Evolutionary conservation across 2,329 filamentous ascomycete species (phyloP).

Genomic region (Cryoendolithus antarcticus): DNA sequence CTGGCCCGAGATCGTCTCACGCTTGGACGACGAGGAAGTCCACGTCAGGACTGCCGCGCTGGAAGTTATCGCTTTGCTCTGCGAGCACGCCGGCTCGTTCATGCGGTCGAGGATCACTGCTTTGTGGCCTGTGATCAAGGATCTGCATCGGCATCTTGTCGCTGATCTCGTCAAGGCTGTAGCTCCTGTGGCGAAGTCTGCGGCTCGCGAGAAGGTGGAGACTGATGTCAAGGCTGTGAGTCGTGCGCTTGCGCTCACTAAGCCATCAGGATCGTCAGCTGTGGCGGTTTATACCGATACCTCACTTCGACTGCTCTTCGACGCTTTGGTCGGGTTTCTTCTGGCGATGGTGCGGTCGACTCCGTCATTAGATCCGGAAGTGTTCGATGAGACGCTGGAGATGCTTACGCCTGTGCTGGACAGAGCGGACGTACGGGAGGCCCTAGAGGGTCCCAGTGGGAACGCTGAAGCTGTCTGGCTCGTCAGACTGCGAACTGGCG

Average conservation of each 20-base stretch:
- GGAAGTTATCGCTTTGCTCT: conserved; percentile 55
- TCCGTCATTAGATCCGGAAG: conserved; percentile 45
- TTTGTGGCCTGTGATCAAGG: conserved; percentile 46
- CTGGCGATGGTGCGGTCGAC: too few species aligned
- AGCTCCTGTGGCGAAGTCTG: too few species aligned
- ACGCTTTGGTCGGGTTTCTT: neutral
- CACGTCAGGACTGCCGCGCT: conserved; percentile 61
- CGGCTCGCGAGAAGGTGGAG: too few species aligned
- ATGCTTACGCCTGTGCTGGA: conserved; percentile 37
- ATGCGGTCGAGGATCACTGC: conserved; percentile 61
- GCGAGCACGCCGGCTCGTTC: conserved; percentile 65
- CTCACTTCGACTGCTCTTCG: conserved; percentile 22
- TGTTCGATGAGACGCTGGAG: conserved; percentile 59
- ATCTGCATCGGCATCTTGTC: conserved; percentile 10
- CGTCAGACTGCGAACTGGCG: conserved; percentile 28
- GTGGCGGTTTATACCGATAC: conserved; percentile 7
- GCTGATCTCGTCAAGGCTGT: neutral
- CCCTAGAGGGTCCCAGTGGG: conserved; percentile 41
- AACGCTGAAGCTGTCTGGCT: conserved; percentile 74
- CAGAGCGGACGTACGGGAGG: conserved; percentile 37
- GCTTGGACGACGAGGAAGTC: conserved; percentile 53
- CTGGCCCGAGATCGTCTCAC: conserved; percentile 70
- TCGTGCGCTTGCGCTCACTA: too few species aligned
- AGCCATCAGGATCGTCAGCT: too few species aligned
- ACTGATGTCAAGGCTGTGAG: too few species aligned